These are phyloP conservation scores for Lumnitzera littorea DNA, from an alignment of 345 rosid species.

Conservation along the genomic window DNA sequence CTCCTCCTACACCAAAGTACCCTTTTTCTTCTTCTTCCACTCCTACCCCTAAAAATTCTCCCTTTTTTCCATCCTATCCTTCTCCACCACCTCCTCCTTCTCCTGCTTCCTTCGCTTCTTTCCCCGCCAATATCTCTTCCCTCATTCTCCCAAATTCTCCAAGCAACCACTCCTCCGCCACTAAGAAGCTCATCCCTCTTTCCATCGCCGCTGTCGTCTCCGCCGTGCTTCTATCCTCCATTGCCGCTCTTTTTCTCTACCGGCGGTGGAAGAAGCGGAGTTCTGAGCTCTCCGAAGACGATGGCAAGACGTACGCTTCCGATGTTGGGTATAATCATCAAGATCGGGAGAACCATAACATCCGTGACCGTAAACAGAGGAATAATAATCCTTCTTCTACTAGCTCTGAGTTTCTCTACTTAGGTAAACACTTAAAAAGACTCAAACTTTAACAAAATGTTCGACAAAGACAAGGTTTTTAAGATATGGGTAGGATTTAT, in stretches of 20 bases:
- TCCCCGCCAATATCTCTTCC: slow-evolving; percentile 91
- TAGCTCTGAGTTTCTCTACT: slow-evolving; percentile 85
- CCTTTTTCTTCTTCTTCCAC: slow-evolving; percentile 47
- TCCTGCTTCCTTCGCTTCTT: slow-evolving; percentile 63
- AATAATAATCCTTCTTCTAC: slow-evolving; percentile 20
- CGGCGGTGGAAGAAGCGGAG: slow-evolving; percentile 36
- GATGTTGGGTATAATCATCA: slow-evolving; percentile 10
- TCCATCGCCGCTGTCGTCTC: slow-evolving; percentile 47
- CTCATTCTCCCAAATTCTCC: slow-evolving; percentile 65
- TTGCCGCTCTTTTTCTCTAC: slow-evolving; percentile 37
- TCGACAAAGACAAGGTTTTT: no score
- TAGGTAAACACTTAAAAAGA: slow-evolving; percentile 17
- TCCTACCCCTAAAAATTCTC: slow-evolving; percentile 42
- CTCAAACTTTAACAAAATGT: no score
- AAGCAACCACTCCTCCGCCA: slow-evolving; percentile 29
- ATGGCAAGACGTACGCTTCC: slow-evolving; percentile 22
- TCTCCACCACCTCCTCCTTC: slow-evolving; percentile 66
- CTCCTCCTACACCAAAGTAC: slow-evolving; percentile 27
- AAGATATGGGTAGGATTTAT: no score
- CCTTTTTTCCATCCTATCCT: slow-evolving; percentile 74
- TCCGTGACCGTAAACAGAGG: slow-evolving; percentile 26
- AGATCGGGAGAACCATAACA: slow-evolving; percentile 9
- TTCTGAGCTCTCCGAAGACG: slow-evolving; percentile 29
- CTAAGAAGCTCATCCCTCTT: slow-evolving; percentile 34
- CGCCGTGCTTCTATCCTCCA: slow-evolving; percentile 51